Percentiles rank a stretch among this genome's conserved stretches.
Conservation (phyloP, 2,329 filamentous ascomycete genomes). For the Diaporthe destruens region DNA sequence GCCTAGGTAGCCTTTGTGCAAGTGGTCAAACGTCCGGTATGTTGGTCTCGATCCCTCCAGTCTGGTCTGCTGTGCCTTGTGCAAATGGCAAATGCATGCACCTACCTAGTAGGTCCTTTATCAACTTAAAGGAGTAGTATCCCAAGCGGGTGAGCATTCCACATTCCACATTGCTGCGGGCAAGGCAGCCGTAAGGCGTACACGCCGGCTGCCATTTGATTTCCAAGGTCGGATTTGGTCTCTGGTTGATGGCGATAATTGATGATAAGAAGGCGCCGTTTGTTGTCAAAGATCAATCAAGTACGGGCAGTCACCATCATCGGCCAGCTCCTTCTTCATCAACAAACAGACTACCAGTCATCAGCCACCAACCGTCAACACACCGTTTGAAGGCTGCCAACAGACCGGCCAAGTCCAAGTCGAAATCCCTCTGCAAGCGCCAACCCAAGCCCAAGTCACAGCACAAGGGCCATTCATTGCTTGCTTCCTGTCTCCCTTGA, state of each 20-base stretch:
- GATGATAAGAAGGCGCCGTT: conserved; percentile 27
- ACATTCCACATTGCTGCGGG: not conserved
- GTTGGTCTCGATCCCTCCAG: conserved; percentile 5
- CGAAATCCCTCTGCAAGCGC: not conserved
- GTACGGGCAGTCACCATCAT: conserved; percentile 8
- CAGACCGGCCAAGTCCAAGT: conserved; percentile 16
- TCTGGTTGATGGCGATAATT: not conserved
- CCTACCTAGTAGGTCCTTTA: not conserved
- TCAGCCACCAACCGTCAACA: not conserved
- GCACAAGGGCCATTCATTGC: not conserved
- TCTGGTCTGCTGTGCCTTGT: conserved; percentile 18
- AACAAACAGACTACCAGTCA: not conserved
- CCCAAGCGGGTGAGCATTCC: not conserved
- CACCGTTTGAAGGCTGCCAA: conserved; percentile 8
- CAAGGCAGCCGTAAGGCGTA: conserved; percentile 6
- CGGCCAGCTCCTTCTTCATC: not conserved
- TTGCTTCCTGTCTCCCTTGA: conserved; percentile 1
- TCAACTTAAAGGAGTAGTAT: conserved; percentile 14
- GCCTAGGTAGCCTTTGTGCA: not conserved
- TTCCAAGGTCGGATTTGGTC: too few relatives aligned
- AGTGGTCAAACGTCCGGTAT: conserved; percentile 17
- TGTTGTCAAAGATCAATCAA: not conserved
- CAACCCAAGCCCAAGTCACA: conserved; percentile 4
- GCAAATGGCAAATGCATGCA: not conserved
- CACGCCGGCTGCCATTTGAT: not conserved